A percentile compares a stretch with the other conserved stretches of the same genome.
These are phyloP conservation scores for Podochytrium sp. DNA, from an alignment of 192 early-diverging fungal species.

Conservation along the genomic window DNA sequence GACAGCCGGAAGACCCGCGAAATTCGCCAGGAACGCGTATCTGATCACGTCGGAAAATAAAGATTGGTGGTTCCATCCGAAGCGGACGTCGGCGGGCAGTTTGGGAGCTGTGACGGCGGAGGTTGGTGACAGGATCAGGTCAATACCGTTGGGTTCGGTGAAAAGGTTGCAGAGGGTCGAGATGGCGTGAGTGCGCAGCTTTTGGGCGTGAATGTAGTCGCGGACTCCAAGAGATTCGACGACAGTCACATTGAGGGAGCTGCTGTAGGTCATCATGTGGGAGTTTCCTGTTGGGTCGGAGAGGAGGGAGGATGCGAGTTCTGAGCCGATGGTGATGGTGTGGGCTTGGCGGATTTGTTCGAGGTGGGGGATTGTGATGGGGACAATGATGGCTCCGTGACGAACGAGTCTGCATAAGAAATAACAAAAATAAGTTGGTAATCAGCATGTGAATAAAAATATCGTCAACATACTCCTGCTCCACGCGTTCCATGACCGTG, in stretches of 20 bases:
- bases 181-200: conserved; percentile 27
- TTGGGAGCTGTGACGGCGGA: conserved; percentile 63
- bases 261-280: background rate
- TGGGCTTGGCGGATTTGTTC: conserved; percentile 63
- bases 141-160: background rate
- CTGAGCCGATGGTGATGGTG: conserved; percentile 64
- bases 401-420: conserved; percentile 38
- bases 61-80: conserved; percentile 57
- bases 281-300: background rate
- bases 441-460: background rate
- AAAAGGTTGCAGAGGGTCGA: background rate
- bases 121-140: conserved; percentile 62
- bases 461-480: background rate
- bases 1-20: conserved; percentile 69
- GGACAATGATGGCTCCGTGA: conserved; percentile 66
- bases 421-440: too few relatives aligned
- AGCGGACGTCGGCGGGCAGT: conserved; percentile 40
- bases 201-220: conserved; percentile 25
- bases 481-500: conserved; percentile 28
- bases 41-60: conserved; percentile 54
- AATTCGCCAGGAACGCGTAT: conserved; percentile 62
- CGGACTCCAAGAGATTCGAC: background rate
- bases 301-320: conserved; percentile 43
- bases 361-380: conserved; percentile 66
- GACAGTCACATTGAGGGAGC: background rate